phyloP scores from a whole-genome alignment of 306 rosid species.

The Quercus robur region DNA sequence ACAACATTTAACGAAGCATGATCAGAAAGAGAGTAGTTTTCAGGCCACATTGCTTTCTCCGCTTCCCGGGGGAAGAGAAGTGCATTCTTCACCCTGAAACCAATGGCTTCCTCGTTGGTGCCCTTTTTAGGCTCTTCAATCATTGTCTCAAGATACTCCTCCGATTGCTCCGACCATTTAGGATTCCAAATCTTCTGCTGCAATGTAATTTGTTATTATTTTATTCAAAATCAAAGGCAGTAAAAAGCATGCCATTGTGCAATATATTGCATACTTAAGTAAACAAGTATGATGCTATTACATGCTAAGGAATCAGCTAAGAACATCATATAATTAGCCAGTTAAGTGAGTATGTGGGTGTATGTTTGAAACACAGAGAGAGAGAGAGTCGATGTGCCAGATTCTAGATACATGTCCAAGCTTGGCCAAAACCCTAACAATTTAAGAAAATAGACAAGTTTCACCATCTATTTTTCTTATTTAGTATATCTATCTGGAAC shows the following conservation, averaged over 20 bases:
- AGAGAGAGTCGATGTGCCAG: not conserved
- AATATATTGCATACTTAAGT: not conserved
- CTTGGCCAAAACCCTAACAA: not conserved
- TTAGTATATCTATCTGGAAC: not conserved
- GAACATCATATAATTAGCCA: not conserved
- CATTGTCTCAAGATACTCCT: conserved; percentile 32
- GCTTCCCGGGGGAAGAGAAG: conserved; percentile 66
- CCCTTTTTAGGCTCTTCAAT: conserved; percentile 23
- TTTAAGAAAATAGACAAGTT: not conserved
- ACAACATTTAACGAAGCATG: conserved; percentile 67
- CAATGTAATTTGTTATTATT: conserved; percentile 29
- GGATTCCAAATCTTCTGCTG: conserved; percentile 69
- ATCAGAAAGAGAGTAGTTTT: conserved; percentile 78
- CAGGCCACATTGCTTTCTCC: conserved; percentile 87
- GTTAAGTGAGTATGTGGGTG: not conserved
- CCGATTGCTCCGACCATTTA: conserved; percentile 34
- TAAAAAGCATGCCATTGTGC: not conserved
- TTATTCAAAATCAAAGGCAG: not conserved
- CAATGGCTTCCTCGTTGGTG: conserved; percentile 39
- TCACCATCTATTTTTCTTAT: not conserved
- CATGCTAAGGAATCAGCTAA: not conserved
- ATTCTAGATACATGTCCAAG: not conserved
- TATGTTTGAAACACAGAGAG: not conserved
- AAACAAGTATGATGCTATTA: not conserved
- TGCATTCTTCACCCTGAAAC: conserved; percentile 74